phyloP scores from a whole-genome alignment of 1,284 basidiomycete species.

The Cryptococcus sp. region DNA sequence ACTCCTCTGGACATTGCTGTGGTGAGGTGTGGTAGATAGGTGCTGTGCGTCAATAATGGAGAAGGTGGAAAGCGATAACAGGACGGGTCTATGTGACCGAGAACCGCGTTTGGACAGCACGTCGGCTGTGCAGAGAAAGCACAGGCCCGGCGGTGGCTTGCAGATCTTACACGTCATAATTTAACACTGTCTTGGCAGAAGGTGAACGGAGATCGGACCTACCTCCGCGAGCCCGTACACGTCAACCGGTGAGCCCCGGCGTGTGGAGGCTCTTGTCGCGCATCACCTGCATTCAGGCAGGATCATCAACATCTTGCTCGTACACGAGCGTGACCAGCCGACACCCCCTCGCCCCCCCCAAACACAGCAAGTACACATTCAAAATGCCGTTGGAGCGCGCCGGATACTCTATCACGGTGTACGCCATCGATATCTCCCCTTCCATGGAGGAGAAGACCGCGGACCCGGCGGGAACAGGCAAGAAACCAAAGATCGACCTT shows the following conservation, averaged over 20 bases:
- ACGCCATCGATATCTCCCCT: conserved; percentile 78
- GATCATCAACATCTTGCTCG: conserved; percentile 1
- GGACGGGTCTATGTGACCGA: background rate
- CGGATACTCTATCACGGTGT: conserved; percentile 52
- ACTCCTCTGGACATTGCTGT: conserved; percentile 30
- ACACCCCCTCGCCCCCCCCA: background rate
- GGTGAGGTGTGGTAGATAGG: background rate
- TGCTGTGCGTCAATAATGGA: background rate
- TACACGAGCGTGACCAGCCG: background rate
- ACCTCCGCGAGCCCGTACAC: no score
- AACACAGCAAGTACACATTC: background rate
- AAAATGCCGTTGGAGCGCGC: conserved; percentile 28
- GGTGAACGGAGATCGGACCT: background rate
- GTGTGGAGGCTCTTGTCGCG: no score
- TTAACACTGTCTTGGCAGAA: no score
- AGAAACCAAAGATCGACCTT: conserved; percentile 75
- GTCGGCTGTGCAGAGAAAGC: no score
- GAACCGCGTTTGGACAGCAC: background rate
- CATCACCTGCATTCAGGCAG: no score
- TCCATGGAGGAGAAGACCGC: conserved; percentile 71
- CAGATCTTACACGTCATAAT: background rate
- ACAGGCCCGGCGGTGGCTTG: background rate
- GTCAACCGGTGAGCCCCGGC: no score
- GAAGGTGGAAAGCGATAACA: background rate
- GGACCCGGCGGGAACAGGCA: conserved; percentile 57